phyloP scores from a whole-genome alignment of 805 yeast genomes.

The Huiozyma naganishii region DNA sequence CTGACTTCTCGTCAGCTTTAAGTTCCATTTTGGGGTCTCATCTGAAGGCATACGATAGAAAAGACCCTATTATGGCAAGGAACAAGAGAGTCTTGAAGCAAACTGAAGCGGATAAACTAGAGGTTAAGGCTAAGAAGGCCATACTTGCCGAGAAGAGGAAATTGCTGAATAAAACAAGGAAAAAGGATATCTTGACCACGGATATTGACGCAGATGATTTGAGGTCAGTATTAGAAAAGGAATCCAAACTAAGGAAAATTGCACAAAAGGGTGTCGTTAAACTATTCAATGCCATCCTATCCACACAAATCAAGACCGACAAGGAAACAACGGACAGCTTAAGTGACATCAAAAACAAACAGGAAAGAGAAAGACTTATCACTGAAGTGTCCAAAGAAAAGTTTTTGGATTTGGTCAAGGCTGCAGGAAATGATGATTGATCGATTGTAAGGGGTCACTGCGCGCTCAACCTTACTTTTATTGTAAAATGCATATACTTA shows the following conservation, averaged over 20 bases:
- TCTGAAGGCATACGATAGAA: constrained; percentile 78
- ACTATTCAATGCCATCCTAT: constrained; percentile 71
- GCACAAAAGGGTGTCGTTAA: constrained; percentile 86
- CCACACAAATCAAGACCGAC: constrained; percentile 58
- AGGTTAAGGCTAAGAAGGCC: constrained; percentile 68
- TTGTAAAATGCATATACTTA: background rate
- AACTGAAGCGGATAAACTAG: constrained; percentile 71
- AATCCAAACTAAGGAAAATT: constrained; percentile 57
- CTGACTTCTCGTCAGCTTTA: constrained; percentile 71
- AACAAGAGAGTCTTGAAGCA: constrained; percentile 59
- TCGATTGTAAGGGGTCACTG: background rate
- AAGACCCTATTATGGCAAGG: constrained; percentile 85
- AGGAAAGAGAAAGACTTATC: constrained; percentile 43
- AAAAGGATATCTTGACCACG: constrained; percentile 52
- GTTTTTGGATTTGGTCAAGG: constrained; percentile 77
- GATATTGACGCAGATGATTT: constrained; percentile 33
- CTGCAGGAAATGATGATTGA: constrained; percentile 43
- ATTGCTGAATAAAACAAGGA: constrained; percentile 54
- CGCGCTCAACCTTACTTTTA: background rate
- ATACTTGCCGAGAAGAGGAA: constrained; percentile 62
- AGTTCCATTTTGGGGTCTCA: constrained; percentile 74
- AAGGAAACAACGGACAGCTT: constrained; percentile 40
- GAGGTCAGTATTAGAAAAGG: constrained; percentile 52
- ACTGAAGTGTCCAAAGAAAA: constrained; percentile 81
- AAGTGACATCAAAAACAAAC: constrained; percentile 32